These are phyloP conservation scores for Evernia prunastri DNA, from an alignment of 495 filamentous ascomycete genomes.

Conservation along the genomic window DNA sequence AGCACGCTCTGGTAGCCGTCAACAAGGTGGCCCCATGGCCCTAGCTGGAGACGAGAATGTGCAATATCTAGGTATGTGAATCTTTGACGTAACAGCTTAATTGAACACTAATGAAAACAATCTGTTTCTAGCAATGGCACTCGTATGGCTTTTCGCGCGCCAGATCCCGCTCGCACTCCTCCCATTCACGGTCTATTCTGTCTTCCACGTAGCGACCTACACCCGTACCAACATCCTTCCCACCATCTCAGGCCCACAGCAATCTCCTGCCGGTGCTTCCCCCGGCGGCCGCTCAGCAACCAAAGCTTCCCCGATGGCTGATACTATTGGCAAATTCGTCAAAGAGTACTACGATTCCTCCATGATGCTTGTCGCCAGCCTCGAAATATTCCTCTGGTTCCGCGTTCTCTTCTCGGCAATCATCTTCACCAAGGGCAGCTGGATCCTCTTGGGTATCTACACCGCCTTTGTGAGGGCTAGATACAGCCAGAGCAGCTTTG, in stretches of 20 bases:
- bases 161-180: conserved; percentile 86
- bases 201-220: conserved; percentile 92
- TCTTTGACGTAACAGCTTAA: background rate
- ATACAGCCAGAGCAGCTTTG: conserved; percentile 84
- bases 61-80: conserved; percentile 81
- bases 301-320: conserved; percentile 61
- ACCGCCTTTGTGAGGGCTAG: conserved; percentile 86
- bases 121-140: conserved; percentile 66
- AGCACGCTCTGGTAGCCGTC: conserved; percentile 56
- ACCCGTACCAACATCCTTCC: conserved; percentile 50
- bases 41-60: conserved; percentile 87
- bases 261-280: conserved; percentile 41
- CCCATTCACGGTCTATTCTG: conserved; percentile 91
- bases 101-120: conserved; percentile 14
- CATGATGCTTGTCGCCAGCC: conserved; percentile 71
- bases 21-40: conserved; percentile 50
- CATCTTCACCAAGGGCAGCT: conserved; percentile 81
- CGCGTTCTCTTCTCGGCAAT: conserved; percentile 72
- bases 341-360: conserved; percentile 93
- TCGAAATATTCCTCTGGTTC: conserved; percentile 76
- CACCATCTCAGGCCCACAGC: conserved; percentile 40
- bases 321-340: conserved; percentile 84
- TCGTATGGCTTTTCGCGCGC: conserved; percentile 88
- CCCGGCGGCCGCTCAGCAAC: conserved; percentile 54
- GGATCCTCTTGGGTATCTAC: conserved; percentile 80